These are phyloP conservation scores for Alloteropsis semialata DNA, from an alignment of 176 grass and related monocot genomes.

Conservation along the genomic window DNA sequence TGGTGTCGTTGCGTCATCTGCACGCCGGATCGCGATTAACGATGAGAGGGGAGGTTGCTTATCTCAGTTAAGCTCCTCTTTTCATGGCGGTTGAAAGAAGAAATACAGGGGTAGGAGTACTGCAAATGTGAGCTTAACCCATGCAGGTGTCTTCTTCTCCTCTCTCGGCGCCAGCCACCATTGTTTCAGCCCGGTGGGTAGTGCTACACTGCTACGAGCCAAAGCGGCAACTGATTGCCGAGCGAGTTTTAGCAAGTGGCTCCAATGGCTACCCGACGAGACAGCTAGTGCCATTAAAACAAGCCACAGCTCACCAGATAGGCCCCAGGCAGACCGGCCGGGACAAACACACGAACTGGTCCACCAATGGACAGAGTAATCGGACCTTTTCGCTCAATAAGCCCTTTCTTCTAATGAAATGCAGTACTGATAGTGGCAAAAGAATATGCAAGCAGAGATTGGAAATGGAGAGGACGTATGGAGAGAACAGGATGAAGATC, in stretches of 20 bases:
- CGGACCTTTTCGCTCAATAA: background rate
- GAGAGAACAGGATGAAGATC: background rate
- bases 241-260: background rate
- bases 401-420: background rate
- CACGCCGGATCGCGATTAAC: slow-evolving; percentile 24
- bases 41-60: background rate
- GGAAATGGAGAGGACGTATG: background rate
- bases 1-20: slow-evolving; percentile 21
- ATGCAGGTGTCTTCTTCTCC: background rate
- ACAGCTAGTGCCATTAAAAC: slow-evolving; percentile 30
- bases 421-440: background rate
- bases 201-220: too few species aligned
- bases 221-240: slow-evolving; percentile 22
- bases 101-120: background rate
- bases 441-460: background rate
- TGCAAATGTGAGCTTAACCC: background rate
- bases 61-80: background rate
- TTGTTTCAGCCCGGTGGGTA: slow-evolving; percentile 9
- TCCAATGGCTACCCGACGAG: slow-evolving; percentile 24
- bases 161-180: background rate
- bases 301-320: slow-evolving; percentile 30
- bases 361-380: slow-evolving; percentile 11
- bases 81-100: background rate
- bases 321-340: background rate
- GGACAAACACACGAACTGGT: slow-evolving; percentile 32